phyloP scores from a whole-genome alignment of 2,329 filamentous ascomycete species.

The Cadophora malorum region DNA sequence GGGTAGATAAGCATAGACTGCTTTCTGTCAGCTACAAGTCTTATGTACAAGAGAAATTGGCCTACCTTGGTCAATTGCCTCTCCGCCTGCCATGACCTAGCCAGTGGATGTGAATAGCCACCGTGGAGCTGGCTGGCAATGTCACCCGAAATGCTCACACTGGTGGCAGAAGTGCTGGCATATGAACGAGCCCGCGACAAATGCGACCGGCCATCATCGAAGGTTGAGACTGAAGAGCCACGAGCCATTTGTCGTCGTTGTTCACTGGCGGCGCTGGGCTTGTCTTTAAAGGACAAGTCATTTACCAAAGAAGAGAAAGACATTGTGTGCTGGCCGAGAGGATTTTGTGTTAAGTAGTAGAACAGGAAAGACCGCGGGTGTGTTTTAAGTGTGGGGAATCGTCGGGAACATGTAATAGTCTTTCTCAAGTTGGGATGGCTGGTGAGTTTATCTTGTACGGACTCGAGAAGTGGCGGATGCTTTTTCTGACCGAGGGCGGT shows the following conservation, averaged over 20 bases:
- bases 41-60: slow-evolving; percentile 16
- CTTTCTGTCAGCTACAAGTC: slow-evolving; percentile 7
- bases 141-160: slow-evolving; percentile 73
- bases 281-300: slow-evolving; percentile 66
- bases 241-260: slow-evolving; percentile 54
- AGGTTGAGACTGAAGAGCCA: slow-evolving; percentile 53
- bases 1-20: slow-evolving; percentile 99
- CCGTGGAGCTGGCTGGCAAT: slow-evolving; percentile 85
- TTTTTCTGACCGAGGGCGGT: slow-evolving; percentile 8
- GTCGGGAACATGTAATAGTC: neutral
- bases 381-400: slow-evolving; percentile 8
- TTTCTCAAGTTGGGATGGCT: neutral
- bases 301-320: slow-evolving; percentile 73
- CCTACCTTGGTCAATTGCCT: slow-evolving; percentile 82
- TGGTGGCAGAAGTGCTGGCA: slow-evolving; percentile 69
- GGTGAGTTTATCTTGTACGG: neutral
- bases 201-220: slow-evolving; percentile 66
- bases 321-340: slow-evolving; percentile 50
- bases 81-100: slow-evolving; percentile 83
- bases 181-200: slow-evolving; percentile 70
- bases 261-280: slow-evolving; percentile 45
- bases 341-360: neutral
- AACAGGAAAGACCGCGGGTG: slow-evolving; percentile 11
- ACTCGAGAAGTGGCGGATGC: neutral
- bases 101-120: slow-evolving; percentile 81